These are phyloP conservation scores for Colletotrichum sp. DNA, from an alignment of 2,329 filamentous ascomycete species.

Conservation along the genomic window DNA sequence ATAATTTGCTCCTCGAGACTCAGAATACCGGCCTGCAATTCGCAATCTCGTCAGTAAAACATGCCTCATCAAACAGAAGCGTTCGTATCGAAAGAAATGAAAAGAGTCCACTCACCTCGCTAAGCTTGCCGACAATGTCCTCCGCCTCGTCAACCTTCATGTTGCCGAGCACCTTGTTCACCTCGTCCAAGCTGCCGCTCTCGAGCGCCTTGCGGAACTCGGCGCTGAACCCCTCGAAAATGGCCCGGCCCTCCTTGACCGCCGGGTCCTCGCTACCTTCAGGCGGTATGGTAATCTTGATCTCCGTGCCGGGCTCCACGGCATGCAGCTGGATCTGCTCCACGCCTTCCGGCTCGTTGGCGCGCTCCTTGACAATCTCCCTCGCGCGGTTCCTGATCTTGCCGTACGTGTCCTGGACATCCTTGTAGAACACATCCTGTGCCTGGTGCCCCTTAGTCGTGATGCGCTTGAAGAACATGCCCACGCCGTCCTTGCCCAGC, in stretches of 20 bases:
- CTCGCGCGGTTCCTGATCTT: constrained; percentile 79
- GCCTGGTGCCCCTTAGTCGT: constrained; percentile 90
- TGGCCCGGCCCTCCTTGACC: constrained; percentile 67
- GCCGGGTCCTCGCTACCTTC: constrained; percentile 70
- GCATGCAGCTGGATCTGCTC: constrained; percentile 98
- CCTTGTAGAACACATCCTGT: constrained; percentile 87
- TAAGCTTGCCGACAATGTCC: constrained; percentile 79
- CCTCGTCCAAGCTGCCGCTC: constrained; percentile 79
- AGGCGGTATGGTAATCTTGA: constrained; percentile 84
- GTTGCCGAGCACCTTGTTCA: constrained; percentile 70
- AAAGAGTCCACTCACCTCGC: constrained; percentile 56
- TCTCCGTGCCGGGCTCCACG: constrained; percentile 90
- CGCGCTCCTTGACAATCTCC: constrained; percentile 68
- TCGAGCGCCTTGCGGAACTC: constrained; percentile 84
- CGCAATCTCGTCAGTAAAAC: constrained; percentile 28
- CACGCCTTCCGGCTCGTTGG: constrained; percentile 65
- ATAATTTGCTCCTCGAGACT: constrained; percentile 94
- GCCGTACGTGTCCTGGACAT: constrained; percentile 87
- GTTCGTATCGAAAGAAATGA: not conserved
- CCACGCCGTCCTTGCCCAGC: constrained; percentile 85
- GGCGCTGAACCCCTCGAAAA: constrained; percentile 85
- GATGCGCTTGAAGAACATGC: constrained; percentile 95
- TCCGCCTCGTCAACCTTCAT: constrained; percentile 91
- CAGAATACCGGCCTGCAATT: constrained; percentile 75
- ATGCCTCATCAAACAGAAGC: not conserved